Evolutionary conservation across 768 basidiomycete genomes (phyloP), one percentile per base, ranked within the genome.

Genomic region (Thelephora ganbajun): DNA sequence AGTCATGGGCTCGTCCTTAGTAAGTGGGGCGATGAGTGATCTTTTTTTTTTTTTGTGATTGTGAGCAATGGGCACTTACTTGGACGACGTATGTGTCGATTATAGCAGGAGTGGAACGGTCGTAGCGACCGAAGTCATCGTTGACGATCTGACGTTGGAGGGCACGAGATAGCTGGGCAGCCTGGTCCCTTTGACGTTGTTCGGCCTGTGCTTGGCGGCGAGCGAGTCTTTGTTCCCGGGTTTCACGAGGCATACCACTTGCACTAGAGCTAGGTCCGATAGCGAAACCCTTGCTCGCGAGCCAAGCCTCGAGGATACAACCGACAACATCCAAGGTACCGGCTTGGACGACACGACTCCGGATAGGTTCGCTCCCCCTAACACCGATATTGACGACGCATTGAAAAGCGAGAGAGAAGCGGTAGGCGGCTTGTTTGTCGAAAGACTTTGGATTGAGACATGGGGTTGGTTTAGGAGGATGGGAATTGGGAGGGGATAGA

Each of bases 361-460:
- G 69, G 57, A 97, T 93, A 16, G 79, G 78, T 63, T 98, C 92
- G 49, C 78, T 84, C n/a, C 94, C 94, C 26, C 94, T 70, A 0
- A 98, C 93, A 34, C 94, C 94, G 57, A 97, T 90, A 63, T 99
- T 98, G 52, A 93, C 92, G 41, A 98, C 80, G 57, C 90, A 96
- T 59, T 97, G 92, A 59, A 99, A 93, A 1, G 94, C 94, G 49
- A 97, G 77, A 0, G 83, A 83, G 60, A 96, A 94, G 7, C 88
- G 78, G 57, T 87, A 86, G 0, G 88, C 87, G 23, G 87, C 82
- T 56, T 85, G 82, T 51, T 84, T 86, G 66, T 90, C 88, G 53
- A 78, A 88, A 0, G 70, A 61, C 20, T 69, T 67, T 0, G 84
- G 84, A 54, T 83, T 83, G 35, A 85, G 72, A 1, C 74, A 76